phyloP scores from a whole-genome alignment of 768 basidiomycete genomes.

The Imleria badia region DNA sequence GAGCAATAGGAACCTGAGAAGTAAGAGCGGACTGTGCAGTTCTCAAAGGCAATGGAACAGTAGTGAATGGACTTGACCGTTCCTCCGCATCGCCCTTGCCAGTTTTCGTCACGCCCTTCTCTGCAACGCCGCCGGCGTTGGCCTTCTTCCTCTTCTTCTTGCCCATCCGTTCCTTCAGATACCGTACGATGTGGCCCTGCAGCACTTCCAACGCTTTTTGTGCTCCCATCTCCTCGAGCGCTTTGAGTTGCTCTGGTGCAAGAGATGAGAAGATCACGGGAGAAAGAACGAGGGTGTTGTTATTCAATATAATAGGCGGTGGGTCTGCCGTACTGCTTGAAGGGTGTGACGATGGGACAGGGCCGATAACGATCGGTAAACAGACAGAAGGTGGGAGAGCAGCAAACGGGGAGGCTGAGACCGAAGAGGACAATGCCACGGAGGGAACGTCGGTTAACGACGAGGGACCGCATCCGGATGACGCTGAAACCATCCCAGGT shows the following conservation, averaged over 20 bases:
- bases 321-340: conserved; percentile 44
- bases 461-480: conserved; percentile 2
- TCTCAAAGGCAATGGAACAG: conserved; percentile 38
- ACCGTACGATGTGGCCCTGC: conserved; percentile 82
- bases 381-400: conserved; percentile 46
- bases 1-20: background rate
- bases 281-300: conserved; percentile 80
- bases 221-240: conserved; percentile 78
- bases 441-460: conserved; percentile 20
- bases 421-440: conserved; percentile 2
- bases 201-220: conserved; percentile 78
- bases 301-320: conserved; percentile 75
- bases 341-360: conserved; percentile 65
- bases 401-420: conserved; percentile 24
- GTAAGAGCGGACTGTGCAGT: conserved; percentile 8
- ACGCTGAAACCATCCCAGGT: background rate
- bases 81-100: conserved; percentile 35
- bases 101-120: conserved; percentile 43
- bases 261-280: conserved; percentile 83
- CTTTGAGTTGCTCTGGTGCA: conserved; percentile 66
- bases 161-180: conserved; percentile 70
- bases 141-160: conserved; percentile 40
- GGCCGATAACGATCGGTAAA: conserved; percentile 75
- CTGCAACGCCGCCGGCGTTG: conserved; percentile 32
- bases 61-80: conserved; percentile 44